Conservation (phyloP, 2,329 filamentous ascomycete species). For the Arthrobotrys conoides region DNA sequence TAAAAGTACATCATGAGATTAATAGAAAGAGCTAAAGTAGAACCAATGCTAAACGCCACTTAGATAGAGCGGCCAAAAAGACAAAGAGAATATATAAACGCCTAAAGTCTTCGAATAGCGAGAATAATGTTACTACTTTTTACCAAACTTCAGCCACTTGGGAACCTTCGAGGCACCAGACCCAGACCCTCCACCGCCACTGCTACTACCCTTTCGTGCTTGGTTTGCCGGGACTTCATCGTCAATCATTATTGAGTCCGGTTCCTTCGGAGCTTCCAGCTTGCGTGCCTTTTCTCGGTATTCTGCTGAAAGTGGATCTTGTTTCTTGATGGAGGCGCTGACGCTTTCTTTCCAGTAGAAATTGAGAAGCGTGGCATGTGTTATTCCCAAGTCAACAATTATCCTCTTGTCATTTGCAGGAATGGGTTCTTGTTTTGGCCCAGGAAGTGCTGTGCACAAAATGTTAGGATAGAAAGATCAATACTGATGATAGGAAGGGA, state of each 20-base stretch:
- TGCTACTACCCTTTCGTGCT: constrained; percentile 39
- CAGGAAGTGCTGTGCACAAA: constrained; percentile 39
- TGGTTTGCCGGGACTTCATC: constrained; percentile 46
- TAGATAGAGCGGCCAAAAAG: background rate
- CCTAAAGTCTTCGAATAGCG: background rate
- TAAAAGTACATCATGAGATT: constrained; percentile 2
- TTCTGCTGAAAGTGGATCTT: constrained; percentile 52
- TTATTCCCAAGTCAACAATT: constrained; percentile 56
- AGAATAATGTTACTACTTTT: constrained; percentile 30
- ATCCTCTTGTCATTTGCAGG: constrained; percentile 30
- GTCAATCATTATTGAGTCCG: constrained; percentile 40
- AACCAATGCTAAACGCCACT: constrained; percentile 4
- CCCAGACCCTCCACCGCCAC: constrained; percentile 27
- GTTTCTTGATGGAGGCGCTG: constrained; percentile 45
- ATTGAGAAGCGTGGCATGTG: constrained; percentile 49
- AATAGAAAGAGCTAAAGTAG: background rate
- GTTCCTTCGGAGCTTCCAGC: constrained; percentile 55
- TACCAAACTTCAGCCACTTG: constrained; percentile 60
- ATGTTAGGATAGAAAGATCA: background rate
- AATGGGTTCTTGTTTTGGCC: constrained; percentile 56
- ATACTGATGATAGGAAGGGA: constrained; percentile 62
- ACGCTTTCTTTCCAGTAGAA: constrained; percentile 58
- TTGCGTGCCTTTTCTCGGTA: constrained; percentile 56
- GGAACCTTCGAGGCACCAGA: constrained; percentile 45
- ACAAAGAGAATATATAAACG: background rate